Evolutionary conservation across 139 green algal genomes (phyloP).

Genomic region (Micractinium sp.): DNA sequence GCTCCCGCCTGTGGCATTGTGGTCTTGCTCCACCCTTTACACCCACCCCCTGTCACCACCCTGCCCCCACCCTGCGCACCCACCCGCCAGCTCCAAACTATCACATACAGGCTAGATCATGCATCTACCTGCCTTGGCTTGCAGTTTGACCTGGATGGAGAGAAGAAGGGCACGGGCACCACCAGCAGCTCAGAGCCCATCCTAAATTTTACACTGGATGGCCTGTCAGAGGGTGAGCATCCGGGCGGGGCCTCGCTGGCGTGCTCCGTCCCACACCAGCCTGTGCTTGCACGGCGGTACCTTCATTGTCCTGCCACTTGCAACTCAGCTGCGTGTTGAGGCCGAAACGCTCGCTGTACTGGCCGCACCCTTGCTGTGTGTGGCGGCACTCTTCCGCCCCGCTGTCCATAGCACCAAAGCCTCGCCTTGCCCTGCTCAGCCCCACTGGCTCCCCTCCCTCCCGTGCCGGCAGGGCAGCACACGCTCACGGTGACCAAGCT

Average conservation of each 20-base stretch:
- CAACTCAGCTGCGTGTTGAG: no score
- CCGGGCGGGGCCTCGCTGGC: neutral
- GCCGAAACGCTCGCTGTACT: no score
- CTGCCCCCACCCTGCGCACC: no score
- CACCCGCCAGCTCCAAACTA: no score
- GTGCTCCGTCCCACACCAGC: neutral
- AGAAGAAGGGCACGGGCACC: neutral
- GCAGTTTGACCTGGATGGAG: slow-evolving; percentile 16
- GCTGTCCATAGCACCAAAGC: neutral
- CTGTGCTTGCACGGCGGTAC: no score
- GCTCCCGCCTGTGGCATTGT: no score
- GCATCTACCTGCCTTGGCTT: neutral
- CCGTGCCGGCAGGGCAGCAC: neutral
- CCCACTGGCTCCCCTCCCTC: neutral
- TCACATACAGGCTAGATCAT: neutral
- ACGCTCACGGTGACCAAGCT: slow-evolving; percentile 11
- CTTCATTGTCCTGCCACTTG: no score
- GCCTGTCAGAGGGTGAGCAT: neutral
- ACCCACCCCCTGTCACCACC: no score
- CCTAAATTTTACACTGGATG: neutral
- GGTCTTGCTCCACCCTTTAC: no score
- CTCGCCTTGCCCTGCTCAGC: neutral
- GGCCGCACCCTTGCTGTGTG: no score
- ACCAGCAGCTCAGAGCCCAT: neutral
- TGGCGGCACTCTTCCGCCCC: no score